Percentiles rank a stretch among this genome's conserved stretches.
phyloP scores from a whole-genome alignment of 768 basidiomycete species.

The Russula dissimulans region DNA sequence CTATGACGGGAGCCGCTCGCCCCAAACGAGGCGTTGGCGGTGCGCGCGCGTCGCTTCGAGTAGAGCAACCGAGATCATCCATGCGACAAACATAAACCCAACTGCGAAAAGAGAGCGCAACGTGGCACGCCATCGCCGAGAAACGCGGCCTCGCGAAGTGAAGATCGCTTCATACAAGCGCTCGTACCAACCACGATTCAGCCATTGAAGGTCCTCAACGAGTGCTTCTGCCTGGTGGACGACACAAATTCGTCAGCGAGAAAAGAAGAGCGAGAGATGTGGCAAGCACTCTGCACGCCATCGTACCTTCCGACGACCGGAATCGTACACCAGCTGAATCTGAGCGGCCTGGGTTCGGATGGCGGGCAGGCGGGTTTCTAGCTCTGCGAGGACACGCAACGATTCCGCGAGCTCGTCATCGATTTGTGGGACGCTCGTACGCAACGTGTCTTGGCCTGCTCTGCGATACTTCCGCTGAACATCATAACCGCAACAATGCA shows the following conservation, averaged over 20 bases:
- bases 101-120: conserved; percentile 36
- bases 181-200: conserved; percentile 70
- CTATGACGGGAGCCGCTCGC: conserved; percentile 67
- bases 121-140: conserved; percentile 56
- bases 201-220: conserved; percentile 58
- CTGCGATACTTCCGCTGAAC: conserved; percentile 48
- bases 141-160: conserved; percentile 62
- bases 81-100: conserved; percentile 50
- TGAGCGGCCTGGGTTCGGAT: conserved; percentile 53
- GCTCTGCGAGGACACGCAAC: conserved; percentile 44
- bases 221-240: conserved; percentile 49
- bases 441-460: conserved; percentile 45
- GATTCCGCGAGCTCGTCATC: conserved; percentile 53
- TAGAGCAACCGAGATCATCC: conserved; percentile 49
- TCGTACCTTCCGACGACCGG: conserved; percentile 55
- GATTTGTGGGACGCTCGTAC: conserved; percentile 53
- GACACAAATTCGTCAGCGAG: neutral
- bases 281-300: no score
- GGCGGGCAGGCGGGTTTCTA: conserved; percentile 50
- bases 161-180: conserved; percentile 70
- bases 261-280: no score
- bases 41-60: conserved; percentile 66
- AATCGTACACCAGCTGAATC: conserved; percentile 60
- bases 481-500: neutral
- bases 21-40: conserved; percentile 68